Conservation (phyloP, 2,329 filamentous ascomycete genomes). For the Botrytis tulipae region DNA sequence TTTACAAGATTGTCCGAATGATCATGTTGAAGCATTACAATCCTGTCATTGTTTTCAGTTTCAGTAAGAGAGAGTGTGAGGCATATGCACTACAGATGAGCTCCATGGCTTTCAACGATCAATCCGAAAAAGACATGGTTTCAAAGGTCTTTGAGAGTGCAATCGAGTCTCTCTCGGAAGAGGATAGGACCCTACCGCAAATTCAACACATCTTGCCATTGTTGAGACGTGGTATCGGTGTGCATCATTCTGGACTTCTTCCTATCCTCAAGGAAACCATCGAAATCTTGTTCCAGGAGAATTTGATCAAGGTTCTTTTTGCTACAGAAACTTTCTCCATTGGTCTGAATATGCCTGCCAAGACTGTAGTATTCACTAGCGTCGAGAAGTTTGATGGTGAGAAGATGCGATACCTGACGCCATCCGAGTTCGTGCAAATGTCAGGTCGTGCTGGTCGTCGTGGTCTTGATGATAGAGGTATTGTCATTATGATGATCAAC, state of each 20-base stretch:
- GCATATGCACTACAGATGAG: constrained; percentile 84
- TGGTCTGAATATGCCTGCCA: constrained; percentile 97
- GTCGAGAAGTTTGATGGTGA: constrained; percentile 93
- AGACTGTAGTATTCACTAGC: constrained; percentile 98
- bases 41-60: constrained; percentile 98
- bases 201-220: constrained; percentile 88
- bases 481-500: constrained; percentile 99
- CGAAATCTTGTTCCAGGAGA: constrained; percentile 97
- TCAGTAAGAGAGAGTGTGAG: constrained; percentile 97
- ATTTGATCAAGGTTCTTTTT: constrained; percentile 95
- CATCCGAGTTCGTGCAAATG: constrained; percentile 98
- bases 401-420: constrained; percentile 77
- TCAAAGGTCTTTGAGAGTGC: constrained; percentile 91
- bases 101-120: constrained; percentile 88
- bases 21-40: constrained; percentile 98
- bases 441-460: constrained; percentile 93
- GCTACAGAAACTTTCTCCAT: constrained; percentile 99
- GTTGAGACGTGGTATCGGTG: constrained; percentile 86
- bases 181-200: constrained; percentile 84
- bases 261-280: constrained; percentile 98
- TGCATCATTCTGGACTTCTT: constrained; percentile 93
- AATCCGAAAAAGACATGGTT: constrained; percentile 93
- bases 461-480: constrained; percentile 95
- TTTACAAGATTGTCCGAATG: constrained; percentile 98
- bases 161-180: constrained; percentile 86